Evolutionary conservation across 768 basidiomycete genomes (phyloP).

Genomic region (Mycena rosella): DNA sequence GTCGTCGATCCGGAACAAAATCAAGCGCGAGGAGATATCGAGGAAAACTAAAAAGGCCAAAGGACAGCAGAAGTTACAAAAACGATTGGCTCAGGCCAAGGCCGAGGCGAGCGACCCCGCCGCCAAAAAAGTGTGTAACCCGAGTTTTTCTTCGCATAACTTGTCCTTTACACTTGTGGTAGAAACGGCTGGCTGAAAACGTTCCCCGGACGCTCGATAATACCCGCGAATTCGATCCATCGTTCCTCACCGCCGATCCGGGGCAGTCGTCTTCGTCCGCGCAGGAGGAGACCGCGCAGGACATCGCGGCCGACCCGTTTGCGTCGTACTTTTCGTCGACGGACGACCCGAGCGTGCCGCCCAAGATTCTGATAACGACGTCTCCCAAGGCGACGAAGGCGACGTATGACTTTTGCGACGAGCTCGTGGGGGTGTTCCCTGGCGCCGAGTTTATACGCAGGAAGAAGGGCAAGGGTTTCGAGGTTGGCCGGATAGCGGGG

Average conservation of each 20-base stretch:
- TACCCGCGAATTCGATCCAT: constrained; percentile 86
- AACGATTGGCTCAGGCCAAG: constrained; percentile 83
- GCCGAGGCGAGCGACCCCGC: constrained; percentile 81
- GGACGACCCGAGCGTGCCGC: constrained; percentile 78
- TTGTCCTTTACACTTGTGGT: not conserved
- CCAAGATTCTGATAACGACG: constrained; percentile 92
- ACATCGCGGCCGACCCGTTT: constrained; percentile 82
- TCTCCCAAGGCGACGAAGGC: constrained; percentile 88
- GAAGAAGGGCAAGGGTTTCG: constrained; percentile 91
- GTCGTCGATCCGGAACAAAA: constrained; percentile 86
- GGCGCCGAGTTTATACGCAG: constrained; percentile 91
- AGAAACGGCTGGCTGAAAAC: constrained; percentile 90
- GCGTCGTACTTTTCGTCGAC: constrained; percentile 79
- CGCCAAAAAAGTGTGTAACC: constrained; percentile 74
- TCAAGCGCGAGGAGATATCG: constrained; percentile 85
- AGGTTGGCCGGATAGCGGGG: constrained; percentile 89
- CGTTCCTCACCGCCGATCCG: constrained; percentile 70
- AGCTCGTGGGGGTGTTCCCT: constrained; percentile 89
- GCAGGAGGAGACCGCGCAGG: constrained; percentile 71
- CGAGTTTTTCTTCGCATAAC: not conserved
- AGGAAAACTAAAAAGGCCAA: constrained; percentile 83
- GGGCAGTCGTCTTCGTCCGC: constrained; percentile 52
- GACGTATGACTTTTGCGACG: constrained; percentile 95
- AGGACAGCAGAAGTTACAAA: constrained; percentile 83
- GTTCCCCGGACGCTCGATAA: constrained; percentile 95